Evolutionary conservation across 1,284 basidiomycete genomes (phyloP).

Genomic region (Apiotrichum laibachii): DNA sequence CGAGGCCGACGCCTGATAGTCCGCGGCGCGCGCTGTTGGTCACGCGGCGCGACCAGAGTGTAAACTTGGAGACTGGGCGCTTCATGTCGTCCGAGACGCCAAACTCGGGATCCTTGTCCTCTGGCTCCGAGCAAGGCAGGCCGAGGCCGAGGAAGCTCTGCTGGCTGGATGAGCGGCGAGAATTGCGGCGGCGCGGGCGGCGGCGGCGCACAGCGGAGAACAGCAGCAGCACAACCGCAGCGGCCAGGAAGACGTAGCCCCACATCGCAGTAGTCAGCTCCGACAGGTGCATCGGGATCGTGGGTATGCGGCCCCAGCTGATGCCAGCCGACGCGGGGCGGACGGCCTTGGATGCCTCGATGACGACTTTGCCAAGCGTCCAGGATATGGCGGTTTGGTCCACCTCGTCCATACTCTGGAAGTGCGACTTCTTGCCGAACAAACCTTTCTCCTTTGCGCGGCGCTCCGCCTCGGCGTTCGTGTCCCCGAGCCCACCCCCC

Average conservation of each 20-base stretch:
- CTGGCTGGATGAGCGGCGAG: too few species aligned
- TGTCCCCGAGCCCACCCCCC: constrained; percentile 53
- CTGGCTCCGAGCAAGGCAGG: constrained; percentile 1
- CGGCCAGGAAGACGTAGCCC: constrained; percentile 35
- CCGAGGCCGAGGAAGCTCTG: background rate
- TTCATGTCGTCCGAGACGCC: constrained; percentile 9
- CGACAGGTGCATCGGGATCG: background rate
- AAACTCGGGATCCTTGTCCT: constrained; percentile 6
- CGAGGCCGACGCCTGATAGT: background rate
- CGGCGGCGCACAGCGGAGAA: constrained; percentile 5
- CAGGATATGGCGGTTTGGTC: constrained; percentile 91
- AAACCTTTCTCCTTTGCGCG: constrained; percentile 79
- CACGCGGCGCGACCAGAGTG: constrained; percentile 12
- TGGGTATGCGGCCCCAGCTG: constrained; percentile 6
- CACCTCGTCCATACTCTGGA: constrained; percentile 90
- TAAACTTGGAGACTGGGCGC: constrained; percentile 10
- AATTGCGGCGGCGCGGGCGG: background rate
- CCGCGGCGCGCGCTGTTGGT: constrained; percentile 6
- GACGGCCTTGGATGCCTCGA: constrained; percentile 80
- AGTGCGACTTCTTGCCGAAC: constrained; percentile 54
- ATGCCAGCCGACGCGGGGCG: constrained; percentile 16
- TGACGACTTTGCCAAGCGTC: constrained; percentile 97
- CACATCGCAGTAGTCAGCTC: constrained; percentile 22
- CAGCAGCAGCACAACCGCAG: constrained; percentile 24
- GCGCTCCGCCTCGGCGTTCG: constrained; percentile 62